These are phyloP conservation scores for Cardamine resedifolia DNA, from an alignment of 345 rosid species.

Conservation along the genomic window DNA sequence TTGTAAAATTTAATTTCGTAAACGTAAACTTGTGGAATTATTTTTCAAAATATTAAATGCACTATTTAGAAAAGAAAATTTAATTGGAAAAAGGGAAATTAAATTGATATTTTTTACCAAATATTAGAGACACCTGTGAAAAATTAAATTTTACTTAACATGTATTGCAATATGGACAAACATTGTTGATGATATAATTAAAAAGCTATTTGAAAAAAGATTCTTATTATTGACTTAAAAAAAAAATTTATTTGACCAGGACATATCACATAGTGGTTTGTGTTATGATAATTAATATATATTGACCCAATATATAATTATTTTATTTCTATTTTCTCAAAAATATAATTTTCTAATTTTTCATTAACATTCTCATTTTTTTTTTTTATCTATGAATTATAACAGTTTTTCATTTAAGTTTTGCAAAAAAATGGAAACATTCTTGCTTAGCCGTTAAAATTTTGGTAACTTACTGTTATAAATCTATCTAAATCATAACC, in stretches of 20 bases:
- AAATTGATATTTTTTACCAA: not conserved
- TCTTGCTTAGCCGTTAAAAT: no score
- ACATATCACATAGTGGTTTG: not conserved
- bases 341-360: no score
- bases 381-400: no score
- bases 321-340: no score
- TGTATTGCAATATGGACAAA: not conserved
- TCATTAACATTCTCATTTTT: no score
- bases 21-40: not conserved
- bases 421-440: no score
- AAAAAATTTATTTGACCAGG: not conserved
- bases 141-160: not conserved
- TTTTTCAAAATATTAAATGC: not conserved
- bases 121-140: not conserved
- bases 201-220: not conserved
- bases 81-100: not conserved
- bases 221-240: not conserved
- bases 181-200: not conserved
- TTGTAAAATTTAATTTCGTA: not conserved
- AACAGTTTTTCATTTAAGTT: no score
- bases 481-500: no score
- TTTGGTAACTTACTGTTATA: no score
- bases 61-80: not conserved
- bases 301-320: no score
- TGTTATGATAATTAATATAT: no score